Evolutionary conservation across 2,329 filamentous ascomycete genomes (phyloP), one percentile per base, ranked within the genome.

Genomic region (Scortechinia acanthostroma): DNA sequence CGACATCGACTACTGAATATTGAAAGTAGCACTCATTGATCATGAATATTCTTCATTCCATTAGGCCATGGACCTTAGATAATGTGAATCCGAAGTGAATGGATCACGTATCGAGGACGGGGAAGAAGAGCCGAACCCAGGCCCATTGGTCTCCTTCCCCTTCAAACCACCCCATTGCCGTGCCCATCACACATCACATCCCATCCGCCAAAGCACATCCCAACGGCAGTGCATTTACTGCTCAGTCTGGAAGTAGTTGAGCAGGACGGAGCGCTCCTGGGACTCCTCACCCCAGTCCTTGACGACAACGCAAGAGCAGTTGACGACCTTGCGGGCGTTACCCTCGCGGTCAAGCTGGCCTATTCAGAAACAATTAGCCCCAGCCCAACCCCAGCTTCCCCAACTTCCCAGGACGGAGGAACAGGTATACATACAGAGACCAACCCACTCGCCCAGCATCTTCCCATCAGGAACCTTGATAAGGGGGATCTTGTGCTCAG

Each of bases 401-500:
- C 10, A 30, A n/a, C 25, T 30, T 30, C 25, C 10, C n/a, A 30
- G 10, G n/a, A 10, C 25, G n/a, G 25, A 30, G 25, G 25, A n/a
- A 42, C 37, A n/a, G 42, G 46, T 46, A 23, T 45, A 81, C 83
- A 61, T 76, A 87, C 84, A 88, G 58, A 88, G 73, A 68, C 84
- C 84, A 68, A 85, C 84, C 84, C 84, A 88, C 72, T 88, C 84
- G 66, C 84, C 84, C 56, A 88, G 68, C 74, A 86, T 78, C 76
- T 88, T 88, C 60, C 84, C 84, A 69, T 88, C 84, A 46, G 83
- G 83, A 51, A 88, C 83, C 78, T 88, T 88, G 74, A 88, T 88
- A 55, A 88, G 69, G 47, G 84, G 84, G 57, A 88, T 88, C 74
- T 86, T 86, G 72, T 88, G 83, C 74, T 88, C 84, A 43, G 76